Percentiles rank a stretch among this genome's conserved stretches.
phyloP scores from a whole-genome alignment of 192 early-diverging fungal genomes.

The Coemansia guatemalensis region DNA sequence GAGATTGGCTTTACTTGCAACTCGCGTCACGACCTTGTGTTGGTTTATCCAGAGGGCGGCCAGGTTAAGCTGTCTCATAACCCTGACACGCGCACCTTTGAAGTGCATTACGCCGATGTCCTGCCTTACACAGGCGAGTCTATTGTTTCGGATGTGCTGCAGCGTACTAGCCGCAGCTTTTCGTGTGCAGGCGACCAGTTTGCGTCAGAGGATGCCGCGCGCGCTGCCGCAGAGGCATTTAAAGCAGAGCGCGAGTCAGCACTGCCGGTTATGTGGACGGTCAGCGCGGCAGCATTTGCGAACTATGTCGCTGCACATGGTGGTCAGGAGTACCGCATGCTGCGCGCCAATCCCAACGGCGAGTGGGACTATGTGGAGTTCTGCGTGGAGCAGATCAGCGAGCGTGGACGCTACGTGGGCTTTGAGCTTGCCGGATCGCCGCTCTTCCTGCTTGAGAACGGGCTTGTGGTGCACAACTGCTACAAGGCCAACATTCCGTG shows the following conservation, averaged over 20 bases:
- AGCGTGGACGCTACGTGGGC: conserved; percentile 21
- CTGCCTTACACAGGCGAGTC: conserved; percentile 17
- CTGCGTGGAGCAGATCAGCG: conserved; percentile 6
- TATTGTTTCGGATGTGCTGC: conserved; percentile 4
- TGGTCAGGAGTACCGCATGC: conserved; percentile 12
- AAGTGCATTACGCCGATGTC: conserved; percentile 31
- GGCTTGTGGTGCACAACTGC: conserved; percentile 52
- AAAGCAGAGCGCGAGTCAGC: conserved; percentile 11
- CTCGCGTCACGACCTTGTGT: conserved; percentile 29
- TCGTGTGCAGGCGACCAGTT: conserved; percentile 9
- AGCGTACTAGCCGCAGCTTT: conserved; percentile 10
- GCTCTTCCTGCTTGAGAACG: conserved; percentile 35
- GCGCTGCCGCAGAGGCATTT: conserved; percentile 13
- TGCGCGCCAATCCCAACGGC: conserved; percentile 8
- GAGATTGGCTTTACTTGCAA: conserved; percentile 33
- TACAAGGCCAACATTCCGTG: conserved; percentile 99
- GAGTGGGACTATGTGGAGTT: conserved; percentile 7
- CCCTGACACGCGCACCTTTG: conserved; percentile 1
- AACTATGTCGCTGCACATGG: conserved; percentile 8
- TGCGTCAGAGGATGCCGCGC: conserved; percentile 19
- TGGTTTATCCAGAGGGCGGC: conserved; percentile 20
- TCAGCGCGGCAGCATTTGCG: conserved; percentile 18
- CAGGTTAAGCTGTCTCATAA: conserved; percentile 11
- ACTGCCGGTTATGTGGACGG: conserved; percentile 14
- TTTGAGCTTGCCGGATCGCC: conserved; percentile 31